Base-by-base conservation (phyloP, 805 yeast genomes). In the Kluyveromyces nonfermentans region DNA sequence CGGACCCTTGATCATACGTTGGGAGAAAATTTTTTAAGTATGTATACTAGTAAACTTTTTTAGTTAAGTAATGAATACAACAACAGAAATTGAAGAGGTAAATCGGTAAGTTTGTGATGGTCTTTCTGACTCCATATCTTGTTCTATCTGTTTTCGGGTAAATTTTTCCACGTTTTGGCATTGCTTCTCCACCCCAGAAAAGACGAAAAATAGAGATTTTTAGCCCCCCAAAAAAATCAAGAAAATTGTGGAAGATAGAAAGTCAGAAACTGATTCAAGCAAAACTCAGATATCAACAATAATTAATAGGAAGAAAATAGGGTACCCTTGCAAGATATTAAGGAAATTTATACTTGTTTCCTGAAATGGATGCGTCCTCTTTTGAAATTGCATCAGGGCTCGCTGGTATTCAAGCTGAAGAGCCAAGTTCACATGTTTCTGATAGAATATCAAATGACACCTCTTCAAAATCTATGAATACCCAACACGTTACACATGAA, bases 321-420 rank as follows among this genome's bases (percentile, higher is more conserved):
- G 30, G 30, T 25, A 25, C 7, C 9, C 9, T 25, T 6, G 7
- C 12, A 25, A 6, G 30, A 14, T 6, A 14, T 52, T 72, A 72
- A 12, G 50, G 50, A 55, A 37, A 50, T 50, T 28, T 55, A 53
- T 38, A 58, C 53, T 43, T 47, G 55, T 32, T 51, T 25, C 19
- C 12, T 41, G 28, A 36, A 51, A 48, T 44, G 52, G 41, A 37
- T 40, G 17, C 31, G 47, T 46, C 44, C 51, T 37, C 42, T 60
- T 49, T 42, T 37, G 40, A 39, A 35, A 37, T 31, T 9, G 34
- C 37, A 14, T 15, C 41, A 25, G 41, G 41, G 14, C 31, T 38
- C 7, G 31, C 41, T 28, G 41, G 41, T 9, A n/a, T 38, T 38
- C 34, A 33, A 33, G 35, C 19, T 18, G 35, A 33, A 10, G 35